Evolutionary conservation across 1,284 basidiomycete species (phyloP), one percentile per base, ranked within the genome.

Genomic region (Kwoniella shivajii): DNA sequence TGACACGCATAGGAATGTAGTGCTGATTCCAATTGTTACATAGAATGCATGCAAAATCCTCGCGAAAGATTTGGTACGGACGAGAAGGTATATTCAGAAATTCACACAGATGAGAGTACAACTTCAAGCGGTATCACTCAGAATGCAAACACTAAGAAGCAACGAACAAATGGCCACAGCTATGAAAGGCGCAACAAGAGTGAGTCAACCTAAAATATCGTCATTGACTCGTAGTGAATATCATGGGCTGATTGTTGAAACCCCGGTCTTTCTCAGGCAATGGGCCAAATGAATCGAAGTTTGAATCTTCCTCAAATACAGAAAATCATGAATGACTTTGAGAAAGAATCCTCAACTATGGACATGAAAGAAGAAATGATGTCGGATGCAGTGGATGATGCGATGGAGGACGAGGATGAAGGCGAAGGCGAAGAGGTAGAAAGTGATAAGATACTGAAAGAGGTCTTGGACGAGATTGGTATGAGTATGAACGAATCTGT

Each of bases 341-440:
- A 99, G 80, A 89, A 88, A 70, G 96, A 99, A 79, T 95, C 88
- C 63, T 87, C 89, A 10, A 90, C 89, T 75, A 99, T 99, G 96
- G 95, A 99, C 78, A 99, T 99, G 96, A 99, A 98, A 79, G 96
- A 98, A 79, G 95, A 97, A 77, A 96, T 99, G 89, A 99, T 99
- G 95, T 91, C 89, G 36, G 96, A 99, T 61, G 90, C 94, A 1
- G 89, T 99, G 9, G 96, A 99, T 78, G 95, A 97, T 71, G 94
- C 93, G 36, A 98, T 99, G 92, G 93, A 96, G 69, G 90, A 91
- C 48, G 91, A 92, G 22, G 82, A 81, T 36, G 92, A 93, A 64
- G 94, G 94, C 50, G 94, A 96, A 54, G 82, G 82, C 6, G 83
- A 84, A 77, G 94, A 98, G 68, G 90, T 91, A 66, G 95, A 98